Evolutionary conservation across 371 early-diverging fungal genomes (phyloP).

Genomic region (Mortierella sp.): DNA sequence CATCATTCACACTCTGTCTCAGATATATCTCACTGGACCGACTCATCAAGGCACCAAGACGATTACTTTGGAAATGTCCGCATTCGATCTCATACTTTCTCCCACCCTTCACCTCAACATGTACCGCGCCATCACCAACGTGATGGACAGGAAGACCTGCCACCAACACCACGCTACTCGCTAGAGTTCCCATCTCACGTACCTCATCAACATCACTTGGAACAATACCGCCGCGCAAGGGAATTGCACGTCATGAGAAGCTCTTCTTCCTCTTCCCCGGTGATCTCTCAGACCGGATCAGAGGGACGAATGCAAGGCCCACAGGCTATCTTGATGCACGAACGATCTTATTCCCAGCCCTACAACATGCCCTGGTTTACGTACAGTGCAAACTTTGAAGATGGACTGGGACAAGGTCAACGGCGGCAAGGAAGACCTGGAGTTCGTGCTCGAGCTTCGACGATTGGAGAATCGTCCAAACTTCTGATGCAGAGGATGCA

Average conservation of each 20-base stretch:
- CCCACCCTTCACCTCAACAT: slow-evolving; percentile 21
- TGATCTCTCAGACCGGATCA: neutral
- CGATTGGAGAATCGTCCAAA: slow-evolving; percentile 41
- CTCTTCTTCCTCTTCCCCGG: neutral
- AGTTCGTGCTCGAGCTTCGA: slow-evolving; percentile 23
- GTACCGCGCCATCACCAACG: neutral
- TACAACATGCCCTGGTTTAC: neutral
- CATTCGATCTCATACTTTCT: slow-evolving; percentile 30
- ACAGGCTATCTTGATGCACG: slow-evolving; percentile 5
- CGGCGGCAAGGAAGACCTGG: slow-evolving; percentile 7
- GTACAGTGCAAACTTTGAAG: neutral
- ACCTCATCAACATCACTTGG: slow-evolving; percentile 35
- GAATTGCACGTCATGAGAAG: neutral
- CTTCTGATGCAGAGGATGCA: slow-evolving; percentile 39
- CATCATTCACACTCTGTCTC: slow-evolving; percentile 12
- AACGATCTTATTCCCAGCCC: slow-evolving; percentile 4
- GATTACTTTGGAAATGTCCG: slow-evolving; percentile 32
- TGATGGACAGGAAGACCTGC: neutral
- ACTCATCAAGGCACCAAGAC: neutral
- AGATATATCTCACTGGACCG: neutral
- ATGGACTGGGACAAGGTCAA: neutral
- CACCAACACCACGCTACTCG: slow-evolving; percentile 43
- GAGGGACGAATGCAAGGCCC: neutral
- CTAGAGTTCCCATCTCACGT: slow-evolving; percentile 44
- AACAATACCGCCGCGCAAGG: slow-evolving; percentile 30